Percentiles rank a stretch among this genome's conserved stretches.
These are phyloP conservation scores for Striga asiatica DNA, from an alignment of 257 asterid genomes.

Conservation along the genomic window DNA sequence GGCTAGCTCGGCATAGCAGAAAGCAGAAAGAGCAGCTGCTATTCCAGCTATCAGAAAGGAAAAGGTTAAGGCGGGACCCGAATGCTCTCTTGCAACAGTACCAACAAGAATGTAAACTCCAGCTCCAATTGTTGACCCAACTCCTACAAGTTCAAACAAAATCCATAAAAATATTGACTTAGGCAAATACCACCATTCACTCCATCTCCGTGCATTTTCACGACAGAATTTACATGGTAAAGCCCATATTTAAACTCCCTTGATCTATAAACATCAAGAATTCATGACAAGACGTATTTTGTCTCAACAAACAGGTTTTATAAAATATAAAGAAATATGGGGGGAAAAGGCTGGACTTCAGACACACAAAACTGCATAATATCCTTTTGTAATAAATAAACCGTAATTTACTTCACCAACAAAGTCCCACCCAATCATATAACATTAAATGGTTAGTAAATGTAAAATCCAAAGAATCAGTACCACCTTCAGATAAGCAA, in stretches of 20 bases:
- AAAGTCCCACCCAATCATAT: no score
- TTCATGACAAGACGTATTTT: no score
- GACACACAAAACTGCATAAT: no score
- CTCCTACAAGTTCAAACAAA: slow-evolving; percentile 46
- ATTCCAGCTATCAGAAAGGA: slow-evolving; percentile 89
- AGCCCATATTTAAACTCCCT: not conserved
- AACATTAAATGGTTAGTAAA: no score
- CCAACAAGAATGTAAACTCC: slow-evolving; percentile 95
- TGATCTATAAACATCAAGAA: not conserved
- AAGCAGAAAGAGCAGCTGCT: slow-evolving; percentile 96
- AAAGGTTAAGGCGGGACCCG: slow-evolving; percentile 86
- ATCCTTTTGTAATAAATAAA: no score
- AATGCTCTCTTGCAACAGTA: slow-evolving; percentile 91
- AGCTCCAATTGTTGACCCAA: slow-evolving; percentile 93
- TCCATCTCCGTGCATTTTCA: slow-evolving; percentile 5
- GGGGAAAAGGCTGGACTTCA: no score
- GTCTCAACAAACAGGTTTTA: no score
- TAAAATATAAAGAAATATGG: no score
- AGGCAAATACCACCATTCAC: slow-evolving; percentile 3
- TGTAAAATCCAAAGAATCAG: no score
- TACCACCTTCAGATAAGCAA: no score
- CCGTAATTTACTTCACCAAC: no score
- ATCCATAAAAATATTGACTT: not conserved
- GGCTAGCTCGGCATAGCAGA: slow-evolving; percentile 90
- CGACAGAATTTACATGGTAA: no score